phyloP scores from a whole-genome alignment of 495 filamentous ascomycete genomes.

The Patellaria atrata region DNA sequence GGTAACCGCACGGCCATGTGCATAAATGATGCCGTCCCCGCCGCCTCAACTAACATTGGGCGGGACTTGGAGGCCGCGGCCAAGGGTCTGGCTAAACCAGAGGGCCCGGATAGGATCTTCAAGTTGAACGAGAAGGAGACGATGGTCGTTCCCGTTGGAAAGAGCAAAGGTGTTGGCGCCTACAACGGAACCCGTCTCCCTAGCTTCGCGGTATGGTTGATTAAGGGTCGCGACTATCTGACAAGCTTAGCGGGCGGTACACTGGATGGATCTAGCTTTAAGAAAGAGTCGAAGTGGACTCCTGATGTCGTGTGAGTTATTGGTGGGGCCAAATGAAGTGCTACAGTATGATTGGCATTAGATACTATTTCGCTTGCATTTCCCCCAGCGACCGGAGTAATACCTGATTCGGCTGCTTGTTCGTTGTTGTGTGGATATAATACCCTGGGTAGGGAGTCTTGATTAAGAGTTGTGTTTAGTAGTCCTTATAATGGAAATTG shows the following conservation, averaged over 20 bases:
- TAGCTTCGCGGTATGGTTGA: slow-evolving; percentile 40
- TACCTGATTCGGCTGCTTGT: no score
- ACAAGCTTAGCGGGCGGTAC: slow-evolving; percentile 33
- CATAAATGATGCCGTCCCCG: slow-evolving; percentile 29
- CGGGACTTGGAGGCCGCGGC: slow-evolving; percentile 22
- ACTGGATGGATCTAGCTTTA: slow-evolving; percentile 40
- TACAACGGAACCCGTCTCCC: slow-evolving; percentile 39
- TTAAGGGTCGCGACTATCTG: slow-evolving; percentile 51
- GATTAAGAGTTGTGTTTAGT: no score
- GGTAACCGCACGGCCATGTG: slow-evolving; percentile 27
- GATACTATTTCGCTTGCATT: no score
- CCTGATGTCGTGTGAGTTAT: no score
- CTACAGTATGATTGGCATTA: no score
- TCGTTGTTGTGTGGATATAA: no score
- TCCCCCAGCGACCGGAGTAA: no score
- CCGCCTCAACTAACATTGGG: slow-evolving; percentile 33
- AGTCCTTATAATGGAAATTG: no score
- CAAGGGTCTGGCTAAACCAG: not conserved
- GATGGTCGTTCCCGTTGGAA: slow-evolving; percentile 40
- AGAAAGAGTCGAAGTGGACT: slow-evolving; percentile 29
- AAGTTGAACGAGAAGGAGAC: slow-evolving; percentile 21
- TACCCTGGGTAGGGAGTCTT: no score
- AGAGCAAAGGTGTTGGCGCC: slow-evolving; percentile 39
- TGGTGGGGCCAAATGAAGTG: no score
- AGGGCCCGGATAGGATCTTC: slow-evolving; percentile 20